A percentile compares a stretch with the other conserved stretches of the same genome.
Conservation (phyloP, 2,329 filamentous ascomycete genomes). For the Alternaria ethzedia region DNA sequence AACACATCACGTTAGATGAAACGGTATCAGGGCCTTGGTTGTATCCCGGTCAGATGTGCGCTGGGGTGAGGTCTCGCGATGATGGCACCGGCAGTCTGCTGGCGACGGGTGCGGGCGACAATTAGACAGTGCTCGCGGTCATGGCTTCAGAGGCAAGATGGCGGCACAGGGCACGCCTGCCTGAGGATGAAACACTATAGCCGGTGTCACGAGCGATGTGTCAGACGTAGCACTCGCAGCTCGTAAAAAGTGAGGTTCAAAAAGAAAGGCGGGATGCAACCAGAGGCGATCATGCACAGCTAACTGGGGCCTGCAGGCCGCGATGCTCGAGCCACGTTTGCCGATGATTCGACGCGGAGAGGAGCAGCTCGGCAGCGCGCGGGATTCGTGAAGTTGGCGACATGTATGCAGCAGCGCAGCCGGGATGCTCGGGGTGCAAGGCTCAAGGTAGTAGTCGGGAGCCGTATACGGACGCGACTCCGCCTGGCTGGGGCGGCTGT, state of each 20-base stretch:
- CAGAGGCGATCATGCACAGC: slow-evolving; percentile 19
- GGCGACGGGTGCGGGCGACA: slow-evolving; percentile 1
- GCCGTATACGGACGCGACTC: slow-evolving; percentile 22
- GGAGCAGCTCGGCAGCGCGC: slow-evolving; percentile 1
- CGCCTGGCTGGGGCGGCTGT: slow-evolving; percentile 20
- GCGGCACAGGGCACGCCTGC: slow-evolving; percentile 5
- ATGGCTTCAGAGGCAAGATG: slow-evolving; percentile 6
- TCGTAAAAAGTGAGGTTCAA: background rate
- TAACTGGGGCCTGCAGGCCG: background rate
- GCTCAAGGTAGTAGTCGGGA: slow-evolving; percentile 7
- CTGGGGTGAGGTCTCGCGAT: slow-evolving; percentile 4
- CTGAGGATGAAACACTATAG: slow-evolving; percentile 1
- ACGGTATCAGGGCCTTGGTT: slow-evolving; percentile 4
- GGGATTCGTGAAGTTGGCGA: slow-evolving; percentile 20
- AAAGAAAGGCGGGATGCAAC: background rate
- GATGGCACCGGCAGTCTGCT: slow-evolving; percentile 3
- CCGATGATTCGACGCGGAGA: slow-evolving; percentile 26
- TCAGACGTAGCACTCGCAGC: slow-evolving; percentile 9
- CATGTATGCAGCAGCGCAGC: slow-evolving; percentile 10
- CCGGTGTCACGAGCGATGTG: background rate
- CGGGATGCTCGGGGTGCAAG: slow-evolving; percentile 13
- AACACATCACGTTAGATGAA: slow-evolving; percentile 9
- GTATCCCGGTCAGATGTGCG: slow-evolving; percentile 5
- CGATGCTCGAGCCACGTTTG: slow-evolving; percentile 19
- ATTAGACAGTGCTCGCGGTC: slow-evolving; percentile 15